These are phyloP conservation scores for Nannizziopsis barbatae DNA, from an alignment of 2,329 filamentous ascomycete genomes.

Conservation along the genomic window DNA sequence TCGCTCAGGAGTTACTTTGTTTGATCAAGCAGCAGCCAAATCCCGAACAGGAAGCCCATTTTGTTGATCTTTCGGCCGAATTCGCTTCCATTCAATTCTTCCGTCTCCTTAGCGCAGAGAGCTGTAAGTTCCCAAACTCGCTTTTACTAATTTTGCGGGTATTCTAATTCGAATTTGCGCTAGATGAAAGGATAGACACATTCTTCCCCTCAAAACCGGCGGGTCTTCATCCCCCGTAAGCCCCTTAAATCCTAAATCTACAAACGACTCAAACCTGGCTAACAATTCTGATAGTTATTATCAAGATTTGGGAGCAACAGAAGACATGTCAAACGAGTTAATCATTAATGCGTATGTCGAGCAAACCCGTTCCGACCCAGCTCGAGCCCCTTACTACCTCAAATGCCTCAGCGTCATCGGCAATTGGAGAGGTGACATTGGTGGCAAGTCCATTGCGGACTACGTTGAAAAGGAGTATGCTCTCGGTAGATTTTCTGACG, in stretches of 20 bases:
- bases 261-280: background rate
- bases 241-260: background rate
- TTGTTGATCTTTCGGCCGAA: constrained; percentile 21
- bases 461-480: constrained; percentile 49
- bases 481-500: constrained; percentile 45
- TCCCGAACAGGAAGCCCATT: constrained; percentile 30
- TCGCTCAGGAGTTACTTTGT: constrained; percentile 46
- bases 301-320: constrained; percentile 50
- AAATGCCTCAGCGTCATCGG: constrained; percentile 54
- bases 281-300: constrained; percentile 37
- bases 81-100: constrained; percentile 34
- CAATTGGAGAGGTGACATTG: constrained; percentile 39
- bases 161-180: background rate
- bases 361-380: constrained; percentile 47
- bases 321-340: constrained; percentile 52
- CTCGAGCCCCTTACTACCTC: constrained; percentile 50
- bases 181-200: constrained; percentile 7
- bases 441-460: constrained; percentile 43
- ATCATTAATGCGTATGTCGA: constrained; percentile 52
- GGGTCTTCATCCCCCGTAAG: constrained; percentile 21
- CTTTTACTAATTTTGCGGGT: background rate
- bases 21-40: constrained; percentile 39
- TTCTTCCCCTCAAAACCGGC: background rate
- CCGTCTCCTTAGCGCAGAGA: constrained; percentile 24
- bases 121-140: constrained; percentile 25